phyloP scores from a whole-genome alignment of 305 asterid species.

The Fraxinus ornus region DNA sequence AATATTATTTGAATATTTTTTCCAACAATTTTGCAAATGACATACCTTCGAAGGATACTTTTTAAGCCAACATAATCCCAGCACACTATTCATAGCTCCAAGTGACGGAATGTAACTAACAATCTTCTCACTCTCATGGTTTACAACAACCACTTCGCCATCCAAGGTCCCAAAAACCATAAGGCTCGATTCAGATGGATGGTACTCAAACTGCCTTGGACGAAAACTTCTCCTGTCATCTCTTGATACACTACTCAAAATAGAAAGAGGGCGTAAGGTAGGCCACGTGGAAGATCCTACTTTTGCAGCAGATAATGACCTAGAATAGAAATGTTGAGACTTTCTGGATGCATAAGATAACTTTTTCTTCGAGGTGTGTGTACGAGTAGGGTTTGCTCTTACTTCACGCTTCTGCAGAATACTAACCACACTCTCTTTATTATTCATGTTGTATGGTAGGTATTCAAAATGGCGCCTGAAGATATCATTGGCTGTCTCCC shows the following conservation, averaged over 20 bases:
- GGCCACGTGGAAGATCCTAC: conserved; percentile 83
- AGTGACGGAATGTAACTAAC: conserved; percentile 75
- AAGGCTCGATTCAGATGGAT: conserved; percentile 88
- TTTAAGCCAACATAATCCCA: conserved; percentile 92
- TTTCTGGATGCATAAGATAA: conserved; percentile 37
- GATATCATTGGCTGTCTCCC: conserved; percentile 56
- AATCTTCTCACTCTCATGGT: conserved; percentile 78
- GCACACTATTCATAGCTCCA: conserved; percentile 85
- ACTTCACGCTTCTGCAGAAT: conserved; percentile 75
- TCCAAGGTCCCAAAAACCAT: conserved; percentile 95
- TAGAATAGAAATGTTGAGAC: conserved; percentile 64
- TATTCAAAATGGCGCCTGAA: conserved; percentile 60
- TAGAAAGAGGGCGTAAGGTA: conserved; percentile 63
- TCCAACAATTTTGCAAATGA: conserved; percentile 11
- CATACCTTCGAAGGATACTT: conserved; percentile 77
- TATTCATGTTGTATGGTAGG: conserved; percentile 66
- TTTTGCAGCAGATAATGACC: conserved; percentile 84
- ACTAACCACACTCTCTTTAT: conserved; percentile 59
- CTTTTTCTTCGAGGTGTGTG: conserved; percentile 37
- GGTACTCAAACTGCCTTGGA: conserved; percentile 94
- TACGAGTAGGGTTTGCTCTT: conserved; percentile 43
- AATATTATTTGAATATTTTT: neutral
- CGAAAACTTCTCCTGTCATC: conserved; percentile 73
- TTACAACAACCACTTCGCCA: conserved; percentile 86
- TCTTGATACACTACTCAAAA: conserved; percentile 37